Evolutionary conservation across 2,329 filamentous ascomycete species (phyloP).

Genomic region (Colletotrichum truncatum): DNA sequence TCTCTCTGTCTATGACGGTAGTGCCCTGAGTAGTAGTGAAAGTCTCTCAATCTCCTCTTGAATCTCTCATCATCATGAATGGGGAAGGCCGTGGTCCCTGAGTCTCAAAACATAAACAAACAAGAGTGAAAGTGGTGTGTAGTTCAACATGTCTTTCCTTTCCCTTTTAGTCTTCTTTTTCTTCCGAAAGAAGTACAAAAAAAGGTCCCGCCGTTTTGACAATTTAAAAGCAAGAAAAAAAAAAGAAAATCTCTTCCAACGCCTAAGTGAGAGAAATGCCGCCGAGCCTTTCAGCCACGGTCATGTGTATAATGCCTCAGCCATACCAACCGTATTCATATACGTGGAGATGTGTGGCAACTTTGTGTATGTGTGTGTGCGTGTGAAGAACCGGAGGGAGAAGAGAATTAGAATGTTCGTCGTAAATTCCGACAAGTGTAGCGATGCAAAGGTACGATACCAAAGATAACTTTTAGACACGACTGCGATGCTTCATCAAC

Average conservation of each 20-base stretch:
- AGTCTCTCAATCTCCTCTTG: slow-evolving; percentile 31
- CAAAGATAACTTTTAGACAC: not conserved
- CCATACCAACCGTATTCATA: slow-evolving; percentile 3
- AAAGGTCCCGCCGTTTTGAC: slow-evolving; percentile 26
- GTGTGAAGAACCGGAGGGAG: not conserved
- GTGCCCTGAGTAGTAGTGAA: slow-evolving; percentile 30
- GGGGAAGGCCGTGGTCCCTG: slow-evolving; percentile 31
- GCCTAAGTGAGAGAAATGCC: slow-evolving; percentile 18
- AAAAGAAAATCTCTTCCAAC: slow-evolving; percentile 9
- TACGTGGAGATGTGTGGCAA: slow-evolving; percentile 7
- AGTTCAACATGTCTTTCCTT: slow-evolving; percentile 21
- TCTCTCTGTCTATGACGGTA: slow-evolving; percentile 33
- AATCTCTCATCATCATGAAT: slow-evolving; percentile 30
- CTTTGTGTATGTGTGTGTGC: too few species aligned
- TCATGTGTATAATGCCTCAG: slow-evolving; percentile 20
- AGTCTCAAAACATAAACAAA: slow-evolving; percentile 35
- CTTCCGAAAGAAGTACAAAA: slow-evolving; percentile 30
- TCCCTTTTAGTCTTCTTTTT: slow-evolving; percentile 21
- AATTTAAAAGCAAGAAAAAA: slow-evolving; percentile 17
- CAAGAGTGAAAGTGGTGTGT: slow-evolving; percentile 21
- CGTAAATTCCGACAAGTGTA: not conserved
- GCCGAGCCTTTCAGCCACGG: slow-evolving; percentile 8
- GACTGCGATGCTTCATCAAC: slow-evolving; percentile 42
- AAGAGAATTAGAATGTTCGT: not conserved
- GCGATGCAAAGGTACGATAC: not conserved